Evolutionary conservation across 768 basidiomycete species (phyloP), one percentile per base, ranked within the genome.

Genomic region (Solioccasus polychromus): DNA sequence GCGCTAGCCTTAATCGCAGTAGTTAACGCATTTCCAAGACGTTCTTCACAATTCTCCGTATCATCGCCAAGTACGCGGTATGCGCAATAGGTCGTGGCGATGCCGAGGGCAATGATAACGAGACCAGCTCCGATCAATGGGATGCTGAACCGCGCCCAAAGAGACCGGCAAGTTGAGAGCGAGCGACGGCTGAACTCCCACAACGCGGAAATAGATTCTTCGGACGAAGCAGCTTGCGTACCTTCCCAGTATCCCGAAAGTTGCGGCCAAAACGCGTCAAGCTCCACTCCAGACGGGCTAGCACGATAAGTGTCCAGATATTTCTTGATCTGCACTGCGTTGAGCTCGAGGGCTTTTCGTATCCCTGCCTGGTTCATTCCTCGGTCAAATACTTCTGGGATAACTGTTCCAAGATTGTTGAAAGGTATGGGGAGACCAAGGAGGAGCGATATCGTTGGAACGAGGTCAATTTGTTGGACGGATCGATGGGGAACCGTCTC

Each of bases 101-200:
- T 61, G 25, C 82, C 73, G 19, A 83, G 62, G 1, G 69, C 71
- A 23, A 94, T 73, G 20, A 90, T 65, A 0, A 64, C 54, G 9
- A 95, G 64, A 0, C 95, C 96, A 22, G 85, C 69, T 4, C 70
- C 64, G 76, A 98, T 97, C 12, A 89, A 71, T 2, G 78, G 57
- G 3, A 85, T 71, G 52, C 92, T 89, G 73, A 99, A 98, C 58
- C 91, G 90, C 1, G 96, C 95, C 96, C 96, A 99, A 44, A 97
- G 80, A 11, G 77, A 66, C 7, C 94, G 85, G 59, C 94, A 94
- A 2, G 76, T 77, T 1, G 74, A 68, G 10, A 73, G 55, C 14
- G 76, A 58, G 28, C 73, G 59, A 20, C 68, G 64, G 30, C 61
- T 62, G 30, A 67, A 66, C 12, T 45, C 54, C 52, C 51, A 53